Percentiles rank a stretch among this genome's conserved stretches.
These are phyloP conservation scores for Phytophthora citricola DNA, from an alignment of 352 stramenopile species.

Conservation along the genomic window DNA sequence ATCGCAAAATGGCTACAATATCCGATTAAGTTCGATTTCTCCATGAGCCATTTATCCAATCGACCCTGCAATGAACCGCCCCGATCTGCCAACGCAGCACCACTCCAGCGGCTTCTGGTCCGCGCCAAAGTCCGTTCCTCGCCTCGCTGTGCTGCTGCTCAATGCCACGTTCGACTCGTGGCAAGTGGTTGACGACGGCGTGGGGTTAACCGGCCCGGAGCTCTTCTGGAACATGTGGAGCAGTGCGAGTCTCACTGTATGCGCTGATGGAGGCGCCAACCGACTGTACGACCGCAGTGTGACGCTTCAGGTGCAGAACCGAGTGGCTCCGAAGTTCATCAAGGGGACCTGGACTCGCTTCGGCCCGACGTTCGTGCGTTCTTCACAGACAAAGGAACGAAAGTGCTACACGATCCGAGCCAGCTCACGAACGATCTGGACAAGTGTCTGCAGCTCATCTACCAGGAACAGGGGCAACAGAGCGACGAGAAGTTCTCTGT, in stretches of 20 bases:
- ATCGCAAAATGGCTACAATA: too few species aligned
- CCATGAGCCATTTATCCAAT: not conserved
- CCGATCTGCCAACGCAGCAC: constrained; percentile 24
- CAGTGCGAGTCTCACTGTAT: constrained; percentile 78
- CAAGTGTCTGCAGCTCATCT: constrained; percentile 84
- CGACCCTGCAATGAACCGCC: too few species aligned
- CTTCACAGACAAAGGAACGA: constrained; percentile 74
- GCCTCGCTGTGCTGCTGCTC: constrained; percentile 68
- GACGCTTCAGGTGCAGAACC: constrained; percentile 42
- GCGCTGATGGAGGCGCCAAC: constrained; percentile 96
- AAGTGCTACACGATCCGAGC: constrained; percentile 79
- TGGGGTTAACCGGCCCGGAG: constrained; percentile 30
- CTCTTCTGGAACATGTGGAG: constrained; percentile 82
- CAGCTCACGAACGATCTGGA: constrained; percentile 97
- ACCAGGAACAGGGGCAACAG: constrained; percentile 46
- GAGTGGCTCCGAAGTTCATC: constrained; percentile 89
- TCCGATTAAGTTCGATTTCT: too few species aligned
- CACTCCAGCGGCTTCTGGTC: constrained; percentile 74
- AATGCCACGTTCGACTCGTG: constrained; percentile 60
- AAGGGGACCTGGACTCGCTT: constrained; percentile 96
- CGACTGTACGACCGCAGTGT: constrained; percentile 87
- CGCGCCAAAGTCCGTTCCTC: constrained; percentile 41
- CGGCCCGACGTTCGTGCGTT: constrained; percentile 84
- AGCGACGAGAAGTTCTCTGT: constrained; percentile 60
- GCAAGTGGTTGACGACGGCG: constrained; percentile 36